Base-by-base conservation (phyloP, 352 stramenopile species). In the Pelagophyceae sp. region DNA sequence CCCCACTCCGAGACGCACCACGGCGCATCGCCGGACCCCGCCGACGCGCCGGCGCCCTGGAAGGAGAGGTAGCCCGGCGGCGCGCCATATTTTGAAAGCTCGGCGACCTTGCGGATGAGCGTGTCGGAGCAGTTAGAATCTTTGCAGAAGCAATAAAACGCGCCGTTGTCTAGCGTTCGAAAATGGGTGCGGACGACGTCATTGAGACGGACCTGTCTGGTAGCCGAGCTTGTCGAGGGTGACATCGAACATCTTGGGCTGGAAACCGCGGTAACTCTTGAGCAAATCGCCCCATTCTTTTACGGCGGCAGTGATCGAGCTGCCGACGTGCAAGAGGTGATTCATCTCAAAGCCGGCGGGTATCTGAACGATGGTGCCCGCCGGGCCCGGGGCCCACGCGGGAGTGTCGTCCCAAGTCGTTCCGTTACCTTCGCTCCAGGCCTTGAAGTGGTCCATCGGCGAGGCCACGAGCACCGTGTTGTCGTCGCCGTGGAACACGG, bases 141-240 rank as follows among this genome's bases (percentile, higher is more conserved):
- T 23, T 72, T 0, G 50, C 81, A 82, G 63, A 84, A 84, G 60
- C 81, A 84, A 74, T 83, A 84, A 38, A 78, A 71, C 5, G 81
- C 81, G 29, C 81, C 81, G 72, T 84, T 84, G 71, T 84, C 81
- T n/a, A n/a, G n/a, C n/a, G n/a, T n/a, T n/a, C n/a, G n/a, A n/a
- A n/a, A n/a, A n/a, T n/a, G n/a, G n/a, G n/a, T n/a, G n/a, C n/a
- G n/a, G n/a, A n/a, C n/a, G n/a, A n/a, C n/a, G n/a, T n/a, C n/a
- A n/a, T n/a, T n/a, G n/a, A n/a, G n/a, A n/a, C n/a, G n/a, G n/a
- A n/a, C n/a, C n/a, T 17, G 81, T 84, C 72, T 84, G 81, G 65
- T 83, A 83, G 51, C 81, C 81, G 45, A 84, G 79, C 40, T 80
- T 82, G 27, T 75, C 32, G 23, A 84, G 60, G n/a, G 81, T 84